These are phyloP conservation scores for Penicillium griseofulvum DNA, from an alignment of 2,329 filamentous ascomycete genomes.

Conservation along the genomic window DNA sequence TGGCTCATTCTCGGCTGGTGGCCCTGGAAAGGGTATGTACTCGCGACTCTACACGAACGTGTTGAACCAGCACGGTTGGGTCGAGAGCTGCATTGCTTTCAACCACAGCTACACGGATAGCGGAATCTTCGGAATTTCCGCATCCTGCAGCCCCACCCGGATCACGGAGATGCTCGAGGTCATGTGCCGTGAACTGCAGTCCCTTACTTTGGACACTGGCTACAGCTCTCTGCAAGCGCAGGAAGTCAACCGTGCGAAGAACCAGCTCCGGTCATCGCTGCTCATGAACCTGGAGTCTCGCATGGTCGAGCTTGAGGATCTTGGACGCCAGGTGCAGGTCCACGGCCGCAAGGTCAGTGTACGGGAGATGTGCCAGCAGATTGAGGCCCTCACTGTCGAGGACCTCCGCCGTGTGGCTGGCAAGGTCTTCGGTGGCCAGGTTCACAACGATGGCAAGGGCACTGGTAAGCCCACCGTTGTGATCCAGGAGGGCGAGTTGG, in stretches of 20 bases:
- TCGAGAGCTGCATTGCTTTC: constrained; percentile 92
- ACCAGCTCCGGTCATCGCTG: constrained; percentile 83
- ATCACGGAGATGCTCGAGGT: constrained; percentile 86
- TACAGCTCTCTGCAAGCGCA: constrained; percentile 67
- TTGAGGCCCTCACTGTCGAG: constrained; percentile 73
- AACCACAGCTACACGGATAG: constrained; percentile 97
- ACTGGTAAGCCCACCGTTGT: constrained; percentile 92
- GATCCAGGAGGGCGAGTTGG: constrained; percentile 81
- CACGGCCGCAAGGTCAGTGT: constrained; percentile 90
- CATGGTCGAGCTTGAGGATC: constrained; percentile 96
- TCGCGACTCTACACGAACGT: constrained; percentile 96
- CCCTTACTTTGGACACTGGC: constrained; percentile 72
- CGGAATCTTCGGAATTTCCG: constrained; percentile 90
- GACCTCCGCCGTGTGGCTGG: constrained; percentile 81
- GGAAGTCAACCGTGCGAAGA: constrained; percentile 92
- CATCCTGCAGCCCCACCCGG: constrained; percentile 75
- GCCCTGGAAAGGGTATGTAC: constrained; percentile 99
- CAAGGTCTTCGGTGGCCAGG: constrained; percentile 72
- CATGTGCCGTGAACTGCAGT: constrained; percentile 85
- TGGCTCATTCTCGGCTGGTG: constrained; percentile 93
- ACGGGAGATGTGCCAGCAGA: constrained; percentile 85
- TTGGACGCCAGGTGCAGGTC: constrained; percentile 94
- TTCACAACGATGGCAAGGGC: constrained; percentile 71
- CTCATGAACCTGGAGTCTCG: constrained; percentile 97
- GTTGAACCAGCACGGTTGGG: constrained; percentile 95